These are phyloP conservation scores for Xylariomycetidae sp. DNA, from an alignment of 2,329 filamentous ascomycete genomes.

Conservation along the genomic window DNA sequence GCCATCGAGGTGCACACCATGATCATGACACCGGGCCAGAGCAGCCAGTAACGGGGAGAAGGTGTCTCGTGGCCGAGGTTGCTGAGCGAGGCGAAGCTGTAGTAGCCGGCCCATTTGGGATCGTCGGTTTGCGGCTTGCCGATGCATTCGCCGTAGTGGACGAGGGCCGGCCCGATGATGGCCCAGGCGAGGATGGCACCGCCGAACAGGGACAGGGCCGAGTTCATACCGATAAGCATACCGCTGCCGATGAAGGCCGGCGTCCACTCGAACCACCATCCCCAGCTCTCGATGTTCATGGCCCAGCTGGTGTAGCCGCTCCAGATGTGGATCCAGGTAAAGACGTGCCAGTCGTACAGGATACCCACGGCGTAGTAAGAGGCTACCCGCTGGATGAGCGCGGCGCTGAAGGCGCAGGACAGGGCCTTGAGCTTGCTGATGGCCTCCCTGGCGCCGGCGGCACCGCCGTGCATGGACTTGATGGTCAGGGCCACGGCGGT, in stretches of 20 bases:
- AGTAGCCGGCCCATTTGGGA: constrained; percentile 39
- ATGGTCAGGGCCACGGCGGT: constrained; percentile 57
- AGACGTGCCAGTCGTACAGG: constrained; percentile 53
- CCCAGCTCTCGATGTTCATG: constrained; percentile 52
- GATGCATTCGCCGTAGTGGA: constrained; percentile 46
- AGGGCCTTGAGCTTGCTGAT: constrained; percentile 53
- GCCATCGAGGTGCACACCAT: constrained; percentile 36
- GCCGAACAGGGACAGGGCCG: constrained; percentile 51
- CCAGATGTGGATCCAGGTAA: constrained; percentile 53
- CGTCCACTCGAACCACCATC: constrained; percentile 53
- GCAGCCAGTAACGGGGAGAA: constrained; percentile 35
- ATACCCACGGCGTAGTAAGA: constrained; percentile 55
- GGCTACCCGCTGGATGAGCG: constrained; percentile 47
- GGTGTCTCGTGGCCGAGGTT: constrained; percentile 28
- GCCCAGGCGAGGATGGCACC: constrained; percentile 52
- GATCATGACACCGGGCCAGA: constrained; percentile 39
- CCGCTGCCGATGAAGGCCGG: constrained; percentile 55
- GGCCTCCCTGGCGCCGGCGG: constrained; percentile 43
- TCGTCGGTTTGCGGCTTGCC: constrained; percentile 32
- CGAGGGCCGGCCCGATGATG: constrained; percentile 52
- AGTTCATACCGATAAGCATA: constrained; percentile 56
- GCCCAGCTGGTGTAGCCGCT: constrained; percentile 44
- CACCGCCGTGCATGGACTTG: constrained; percentile 52
- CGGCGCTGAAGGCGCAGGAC: constrained; percentile 40
- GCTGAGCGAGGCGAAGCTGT: constrained; percentile 29